A percentile compares a stretch with the other conserved stretches of the same genome.
Conservation (phyloP, 2,329 filamentous ascomycete species). For the Aspergillus novoparasiticus region DNA sequence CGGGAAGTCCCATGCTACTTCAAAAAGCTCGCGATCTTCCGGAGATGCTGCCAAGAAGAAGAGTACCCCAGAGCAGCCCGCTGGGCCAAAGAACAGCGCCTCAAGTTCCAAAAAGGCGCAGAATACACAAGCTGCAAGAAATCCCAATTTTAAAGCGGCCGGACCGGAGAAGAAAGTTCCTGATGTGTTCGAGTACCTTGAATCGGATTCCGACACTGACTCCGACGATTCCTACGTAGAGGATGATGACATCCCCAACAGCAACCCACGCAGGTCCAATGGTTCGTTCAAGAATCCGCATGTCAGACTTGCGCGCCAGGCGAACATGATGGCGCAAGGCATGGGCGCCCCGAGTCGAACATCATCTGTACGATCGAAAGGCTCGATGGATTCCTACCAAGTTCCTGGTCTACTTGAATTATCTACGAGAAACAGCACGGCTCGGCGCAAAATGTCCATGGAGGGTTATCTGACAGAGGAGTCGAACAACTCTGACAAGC, state of each 20-base stretch:
- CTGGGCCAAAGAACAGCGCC: constrained; percentile 15
- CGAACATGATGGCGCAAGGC: constrained; percentile 7
- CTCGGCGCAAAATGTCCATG: constrained; percentile 24
- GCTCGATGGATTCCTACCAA: constrained; percentile 31
- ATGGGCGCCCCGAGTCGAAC: constrained; percentile 31
- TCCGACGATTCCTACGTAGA: constrained; percentile 25
- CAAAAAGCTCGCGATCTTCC: constrained; percentile 20
- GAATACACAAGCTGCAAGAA: constrained; percentile 20
- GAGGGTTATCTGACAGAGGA: constrained; percentile 22
- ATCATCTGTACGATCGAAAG: constrained; percentile 35
- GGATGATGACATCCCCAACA: constrained; percentile 15
- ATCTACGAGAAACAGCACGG: constrained; percentile 27
- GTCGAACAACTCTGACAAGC: constrained; percentile 25
- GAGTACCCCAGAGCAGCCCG: constrained; percentile 9
- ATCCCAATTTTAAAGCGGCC: constrained; percentile 17
- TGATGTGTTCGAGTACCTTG: constrained; percentile 45
- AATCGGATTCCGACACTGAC: constrained; percentile 27
- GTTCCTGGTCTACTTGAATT: constrained; percentile 30
- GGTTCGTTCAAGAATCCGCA: constrained; percentile 11
- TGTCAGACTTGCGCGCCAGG: constrained; percentile 12
- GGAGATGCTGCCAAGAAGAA: constrained; percentile 24
- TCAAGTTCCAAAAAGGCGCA: constrained; percentile 17
- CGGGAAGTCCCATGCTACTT: constrained; percentile 21
- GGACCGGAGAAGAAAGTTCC: constrained; percentile 27
- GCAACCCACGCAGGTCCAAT: constrained; percentile 7